Percentiles rank a stretch among this genome's conserved stretches.
Conservation (phyloP, 352 stramenopile genomes). For the Thraustochytrium sp. region DNA sequence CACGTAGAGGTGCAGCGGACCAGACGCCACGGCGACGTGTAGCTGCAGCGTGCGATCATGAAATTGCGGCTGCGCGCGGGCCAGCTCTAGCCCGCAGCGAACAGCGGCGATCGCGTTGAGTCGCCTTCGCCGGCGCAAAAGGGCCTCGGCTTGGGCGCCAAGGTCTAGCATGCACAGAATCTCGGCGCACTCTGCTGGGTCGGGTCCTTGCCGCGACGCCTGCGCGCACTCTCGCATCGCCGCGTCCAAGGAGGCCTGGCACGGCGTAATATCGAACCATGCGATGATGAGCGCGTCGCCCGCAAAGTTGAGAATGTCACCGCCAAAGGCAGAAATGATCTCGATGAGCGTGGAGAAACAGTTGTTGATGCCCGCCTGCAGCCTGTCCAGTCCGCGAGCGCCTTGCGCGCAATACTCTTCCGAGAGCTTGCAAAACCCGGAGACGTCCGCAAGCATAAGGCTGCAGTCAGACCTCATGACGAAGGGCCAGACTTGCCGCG, state of each 20-base stretch:
- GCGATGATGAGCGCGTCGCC: conserved; percentile 52
- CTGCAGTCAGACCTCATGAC: background rate
- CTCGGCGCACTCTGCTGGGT: background rate
- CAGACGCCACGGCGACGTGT: conserved; percentile 10
- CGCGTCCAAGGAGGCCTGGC: background rate
- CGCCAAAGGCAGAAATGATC: conserved; percentile 47
- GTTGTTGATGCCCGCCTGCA: conserved; percentile 52
- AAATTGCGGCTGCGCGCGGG: background rate
- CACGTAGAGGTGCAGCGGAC: background rate
- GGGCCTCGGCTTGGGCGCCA: background rate
- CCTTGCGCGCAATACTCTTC: conserved; percentile 22
- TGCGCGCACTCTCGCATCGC: too few relatives aligned
- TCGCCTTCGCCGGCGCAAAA: background rate
- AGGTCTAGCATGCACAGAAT: background rate
- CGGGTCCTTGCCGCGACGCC: background rate
- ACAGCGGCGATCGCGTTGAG: background rate
- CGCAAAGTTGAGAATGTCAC: conserved; percentile 52
- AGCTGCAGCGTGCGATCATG: background rate
- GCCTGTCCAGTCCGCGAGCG: conserved; percentile 21
- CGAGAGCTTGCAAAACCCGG: conserved; percentile 30
- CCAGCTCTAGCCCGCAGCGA: conserved; percentile 18
- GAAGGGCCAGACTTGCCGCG: background rate
- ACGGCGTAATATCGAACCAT: conserved; percentile 39
- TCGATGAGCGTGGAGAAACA: conserved; percentile 55
- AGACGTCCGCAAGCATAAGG: conserved; percentile 43